phyloP scores from a whole-genome alignment of 345 rosid species.

The Rubroshorea leprosula region DNA sequence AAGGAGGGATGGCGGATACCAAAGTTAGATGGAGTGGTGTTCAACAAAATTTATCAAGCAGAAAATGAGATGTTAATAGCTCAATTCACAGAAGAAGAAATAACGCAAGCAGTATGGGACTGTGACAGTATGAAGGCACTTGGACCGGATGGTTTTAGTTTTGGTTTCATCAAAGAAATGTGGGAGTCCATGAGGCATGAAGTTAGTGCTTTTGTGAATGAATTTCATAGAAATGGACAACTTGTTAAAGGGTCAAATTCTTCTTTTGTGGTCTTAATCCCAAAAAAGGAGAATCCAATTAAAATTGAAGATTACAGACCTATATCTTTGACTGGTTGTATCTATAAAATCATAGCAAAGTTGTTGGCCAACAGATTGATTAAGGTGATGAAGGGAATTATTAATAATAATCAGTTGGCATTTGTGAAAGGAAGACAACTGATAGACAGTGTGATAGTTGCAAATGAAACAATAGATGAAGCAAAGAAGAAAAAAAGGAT shows the following conservation, averaged over 20 bases:
- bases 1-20: too few species aligned
- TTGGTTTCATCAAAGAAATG: too few species aligned
- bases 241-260: neutral
- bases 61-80: too few species aligned
- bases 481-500: neutral
- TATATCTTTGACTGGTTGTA: neutral
- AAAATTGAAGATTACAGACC: neutral
- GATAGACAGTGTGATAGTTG: too few species aligned
- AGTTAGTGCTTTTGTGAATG: neutral
- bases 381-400: neutral
- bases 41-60: too few species aligned
- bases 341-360: neutral
- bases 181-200: neutral
- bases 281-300: too few species aligned
- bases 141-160: too few species aligned
- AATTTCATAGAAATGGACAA: neutral
- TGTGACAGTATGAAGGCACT: too few species aligned
- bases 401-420: neutral
- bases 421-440: neutral
- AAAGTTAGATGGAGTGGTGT: too few species aligned
- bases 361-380: neutral
- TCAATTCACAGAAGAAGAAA: too few species aligned
- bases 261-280: too few species aligned
- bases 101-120: too few species aligned
- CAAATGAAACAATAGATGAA: neutral